Conservation (phyloP, 1,284 basidiomycete genomes). For the Athelia psychrophila region DNA sequence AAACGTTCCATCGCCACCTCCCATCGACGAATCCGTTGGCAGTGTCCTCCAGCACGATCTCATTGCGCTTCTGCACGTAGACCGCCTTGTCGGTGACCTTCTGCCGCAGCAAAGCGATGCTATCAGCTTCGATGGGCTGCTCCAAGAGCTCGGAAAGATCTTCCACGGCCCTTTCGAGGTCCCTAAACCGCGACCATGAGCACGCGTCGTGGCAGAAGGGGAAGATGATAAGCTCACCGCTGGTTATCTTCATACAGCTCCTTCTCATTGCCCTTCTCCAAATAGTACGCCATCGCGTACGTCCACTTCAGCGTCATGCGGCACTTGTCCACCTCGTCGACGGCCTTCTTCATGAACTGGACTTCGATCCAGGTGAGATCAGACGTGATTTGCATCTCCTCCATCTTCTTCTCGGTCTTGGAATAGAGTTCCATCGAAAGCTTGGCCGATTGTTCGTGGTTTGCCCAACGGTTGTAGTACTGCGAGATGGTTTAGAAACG, state of each 20-base stretch:
- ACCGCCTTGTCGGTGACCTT: conserved; percentile 95
- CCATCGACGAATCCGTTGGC: conserved; percentile 88
- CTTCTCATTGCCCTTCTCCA: conserved; percentile 87
- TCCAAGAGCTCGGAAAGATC: conserved; percentile 92
- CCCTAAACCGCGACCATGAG: conserved; percentile 41
- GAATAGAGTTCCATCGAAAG: conserved; percentile 90
- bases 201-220: conserved; percentile 1
- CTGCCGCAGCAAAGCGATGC: conserved; percentile 80
- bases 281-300: conserved; percentile 99
- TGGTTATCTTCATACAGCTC: conserved; percentile 98
- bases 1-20: conserved; percentile 74
- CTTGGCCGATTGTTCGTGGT: conserved; percentile 97
- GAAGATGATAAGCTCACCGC: conserved; percentile 44
- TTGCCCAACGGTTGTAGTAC: conserved; percentile 98
- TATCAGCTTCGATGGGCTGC: conserved; percentile 83
- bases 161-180: conserved; percentile 94
- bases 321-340: conserved; percentile 88
- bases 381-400: conserved; percentile 94
- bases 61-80: conserved; percentile 96
- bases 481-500: conserved; percentile 26
- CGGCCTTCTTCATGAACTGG: conserved; percentile 97
- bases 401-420: conserved; percentile 99
- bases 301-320: conserved; percentile 99
- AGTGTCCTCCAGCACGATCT: conserved; percentile 94
- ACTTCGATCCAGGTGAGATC: conserved; percentile 97